Evolutionary conservation across 176 grass and related monocot species (phyloP).

Genomic region (Cymbopogon citratus): DNA sequence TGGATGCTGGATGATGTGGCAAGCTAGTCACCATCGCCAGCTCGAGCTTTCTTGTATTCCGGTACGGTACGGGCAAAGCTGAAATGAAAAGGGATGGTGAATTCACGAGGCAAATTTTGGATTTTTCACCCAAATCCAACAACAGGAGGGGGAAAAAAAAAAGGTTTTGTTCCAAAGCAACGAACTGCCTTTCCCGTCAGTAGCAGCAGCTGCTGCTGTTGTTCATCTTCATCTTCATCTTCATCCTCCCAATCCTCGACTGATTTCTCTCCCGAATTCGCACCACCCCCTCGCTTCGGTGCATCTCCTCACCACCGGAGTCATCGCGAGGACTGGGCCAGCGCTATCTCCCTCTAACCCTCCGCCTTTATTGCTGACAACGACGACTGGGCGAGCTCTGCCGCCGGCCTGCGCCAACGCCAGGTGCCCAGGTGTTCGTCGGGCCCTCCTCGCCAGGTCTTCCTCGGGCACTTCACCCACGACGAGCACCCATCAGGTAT

Average conservation of each 20-base stretch:
- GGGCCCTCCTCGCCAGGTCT: background rate
- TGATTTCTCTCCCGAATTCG: background rate
- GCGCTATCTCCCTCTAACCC: no score
- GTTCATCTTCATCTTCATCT: background rate
- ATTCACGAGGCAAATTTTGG: background rate
- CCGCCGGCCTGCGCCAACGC: background rate
- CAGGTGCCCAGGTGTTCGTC: background rate
- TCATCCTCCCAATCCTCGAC: background rate
- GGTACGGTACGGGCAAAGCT: no score
- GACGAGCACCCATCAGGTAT: background rate
- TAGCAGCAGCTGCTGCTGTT: background rate
- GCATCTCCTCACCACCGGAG: background rate
- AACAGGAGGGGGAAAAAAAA: no score
- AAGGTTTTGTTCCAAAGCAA: background rate
- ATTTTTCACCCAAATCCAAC: background rate
- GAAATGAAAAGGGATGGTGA: background rate
- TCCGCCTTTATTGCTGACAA: background rate
- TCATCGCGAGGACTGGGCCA: background rate
- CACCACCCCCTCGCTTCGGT: background rate
- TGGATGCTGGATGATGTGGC: no score
- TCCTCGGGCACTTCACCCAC: background rate
- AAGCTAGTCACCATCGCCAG: no score
- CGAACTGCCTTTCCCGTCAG: background rate
- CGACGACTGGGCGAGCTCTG: background rate
- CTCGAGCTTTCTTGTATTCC: no score